phyloP scores from a whole-genome alignment of 2,329 filamentous ascomycete species.

The Thyridium curvatum region DNA sequence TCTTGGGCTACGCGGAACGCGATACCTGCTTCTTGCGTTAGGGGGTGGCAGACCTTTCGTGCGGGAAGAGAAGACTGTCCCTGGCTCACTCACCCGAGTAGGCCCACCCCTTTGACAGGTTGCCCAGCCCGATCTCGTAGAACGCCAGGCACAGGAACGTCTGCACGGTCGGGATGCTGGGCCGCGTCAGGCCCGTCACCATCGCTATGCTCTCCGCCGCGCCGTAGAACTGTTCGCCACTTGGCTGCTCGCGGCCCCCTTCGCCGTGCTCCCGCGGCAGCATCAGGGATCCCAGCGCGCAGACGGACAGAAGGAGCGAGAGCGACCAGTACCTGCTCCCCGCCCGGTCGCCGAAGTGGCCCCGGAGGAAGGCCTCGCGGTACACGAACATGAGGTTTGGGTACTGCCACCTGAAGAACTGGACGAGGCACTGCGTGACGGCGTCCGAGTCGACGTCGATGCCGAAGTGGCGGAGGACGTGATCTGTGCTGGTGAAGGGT shows the following conservation, averaged over 20 bases:
- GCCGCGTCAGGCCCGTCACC: conserved; percentile 12
- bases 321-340: conserved; percentile 19
- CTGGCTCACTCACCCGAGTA: conserved; percentile 16
- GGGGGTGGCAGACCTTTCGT: too few relatives aligned
- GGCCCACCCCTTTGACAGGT: conserved; percentile 18
- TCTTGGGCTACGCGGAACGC: conserved; percentile 22
- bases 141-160: conserved; percentile 19
- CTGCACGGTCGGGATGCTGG: conserved; percentile 16
- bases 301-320: conserved; percentile 14
- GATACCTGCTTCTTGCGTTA: too few relatives aligned
- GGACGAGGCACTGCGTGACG: conserved; percentile 11
- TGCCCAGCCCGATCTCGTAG: conserved; percentile 18
- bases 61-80: too few relatives aligned
- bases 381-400: conserved; percentile 24
- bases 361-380: conserved; percentile 18
- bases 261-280: conserved; percentile 9
- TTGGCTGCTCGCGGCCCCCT: background rate
- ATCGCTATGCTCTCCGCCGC: conserved; percentile 18
- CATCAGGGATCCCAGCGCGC: conserved; percentile 14
- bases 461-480: conserved; percentile 14
- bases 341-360: conserved; percentile 12
- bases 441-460: conserved; percentile 13
- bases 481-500: conserved; percentile 6
- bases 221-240: conserved; percentile 12
- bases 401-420: conserved; percentile 21